phyloP scores from a whole-genome alignment of 2,329 filamentous ascomycete species.

The Phialophora chinensis region DNA sequence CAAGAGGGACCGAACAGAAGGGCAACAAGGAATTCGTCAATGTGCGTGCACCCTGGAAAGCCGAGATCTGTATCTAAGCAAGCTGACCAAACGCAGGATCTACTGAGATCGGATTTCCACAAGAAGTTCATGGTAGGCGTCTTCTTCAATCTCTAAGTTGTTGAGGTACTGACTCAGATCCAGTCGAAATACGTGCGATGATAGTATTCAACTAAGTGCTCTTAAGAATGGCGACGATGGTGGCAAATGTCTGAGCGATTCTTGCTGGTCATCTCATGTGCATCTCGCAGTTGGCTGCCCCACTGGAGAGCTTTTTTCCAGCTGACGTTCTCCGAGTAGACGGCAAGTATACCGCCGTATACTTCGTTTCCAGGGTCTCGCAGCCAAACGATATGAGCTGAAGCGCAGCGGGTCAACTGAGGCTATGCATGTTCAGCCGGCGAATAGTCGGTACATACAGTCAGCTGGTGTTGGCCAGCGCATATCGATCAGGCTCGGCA shows the following conservation, averaged over 20 bases:
- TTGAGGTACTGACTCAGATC: constrained; percentile 29
- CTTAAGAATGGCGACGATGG: not conserved
- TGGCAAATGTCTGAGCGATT: not conserved
- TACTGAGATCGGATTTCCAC: constrained; percentile 94
- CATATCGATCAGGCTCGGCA: not conserved
- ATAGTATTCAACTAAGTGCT: not conserved
- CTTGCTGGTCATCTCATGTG: not conserved
- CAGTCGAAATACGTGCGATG: constrained; percentile 58
- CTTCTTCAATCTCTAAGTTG: not conserved
- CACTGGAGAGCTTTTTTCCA: not conserved
- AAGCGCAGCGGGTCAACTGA: not conserved
- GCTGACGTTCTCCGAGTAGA: not conserved
- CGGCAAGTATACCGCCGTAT: not conserved
- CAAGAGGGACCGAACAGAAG: constrained; percentile 89
- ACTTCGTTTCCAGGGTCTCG: not conserved
- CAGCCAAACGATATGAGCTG: not conserved
- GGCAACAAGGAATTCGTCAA: constrained; percentile 96
- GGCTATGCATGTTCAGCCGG: not conserved
- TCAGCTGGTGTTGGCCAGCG: not conserved
- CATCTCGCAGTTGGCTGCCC: not conserved
- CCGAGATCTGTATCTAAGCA: not conserved
- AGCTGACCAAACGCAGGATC: constrained; percentile 62
- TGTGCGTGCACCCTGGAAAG: constrained; percentile 58
- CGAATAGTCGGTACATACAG: not conserved
- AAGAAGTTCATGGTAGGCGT: constrained; percentile 86